phyloP scores from a whole-genome alignment of 2,329 filamentous ascomycete genomes.

The Alternaria brassicae region DNA sequence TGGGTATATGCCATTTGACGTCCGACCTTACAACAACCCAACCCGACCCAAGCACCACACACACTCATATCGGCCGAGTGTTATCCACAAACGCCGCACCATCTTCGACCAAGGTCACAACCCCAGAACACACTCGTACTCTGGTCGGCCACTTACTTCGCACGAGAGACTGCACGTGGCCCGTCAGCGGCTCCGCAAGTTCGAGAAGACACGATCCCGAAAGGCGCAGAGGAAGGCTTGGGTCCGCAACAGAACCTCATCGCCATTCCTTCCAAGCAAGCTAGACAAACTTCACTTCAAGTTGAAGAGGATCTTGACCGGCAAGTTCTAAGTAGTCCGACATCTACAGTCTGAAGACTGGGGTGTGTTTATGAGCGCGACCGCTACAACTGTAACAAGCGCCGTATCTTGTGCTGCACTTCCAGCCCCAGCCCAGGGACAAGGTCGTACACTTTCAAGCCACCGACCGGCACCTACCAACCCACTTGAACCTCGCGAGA shows the following conservation, averaged over 20 bases:
- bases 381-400: background rate
- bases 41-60: background rate
- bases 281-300: background rate
- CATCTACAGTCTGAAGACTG: background rate
- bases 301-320: conserved; percentile 3
- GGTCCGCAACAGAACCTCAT: background rate
- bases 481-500: conserved; percentile 1
- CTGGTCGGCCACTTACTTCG: conserved; percentile 2
- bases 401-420: conserved; percentile 1
- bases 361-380: conserved; percentile 9
- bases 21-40: background rate
- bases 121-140: background rate
- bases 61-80: background rate
- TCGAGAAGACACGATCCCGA: conserved; percentile 8
- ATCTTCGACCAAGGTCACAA: background rate
- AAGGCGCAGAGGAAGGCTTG: conserved; percentile 1
- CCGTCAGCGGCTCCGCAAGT: conserved; percentile 11
- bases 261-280: background rate
- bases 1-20: conserved; percentile 7
- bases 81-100: background rate
- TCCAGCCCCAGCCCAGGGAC: conserved; percentile 2
- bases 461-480: background rate
- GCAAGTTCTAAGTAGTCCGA: background rate
- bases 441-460: background rate
- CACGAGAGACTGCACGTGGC: conserved; percentile 15